Percentiles rank a stretch among this genome's conserved stretches.
Evolutionary conservation across 1,139 yeast species (phyloP).

Genomic region (Suhomyces terraborum): DNA sequence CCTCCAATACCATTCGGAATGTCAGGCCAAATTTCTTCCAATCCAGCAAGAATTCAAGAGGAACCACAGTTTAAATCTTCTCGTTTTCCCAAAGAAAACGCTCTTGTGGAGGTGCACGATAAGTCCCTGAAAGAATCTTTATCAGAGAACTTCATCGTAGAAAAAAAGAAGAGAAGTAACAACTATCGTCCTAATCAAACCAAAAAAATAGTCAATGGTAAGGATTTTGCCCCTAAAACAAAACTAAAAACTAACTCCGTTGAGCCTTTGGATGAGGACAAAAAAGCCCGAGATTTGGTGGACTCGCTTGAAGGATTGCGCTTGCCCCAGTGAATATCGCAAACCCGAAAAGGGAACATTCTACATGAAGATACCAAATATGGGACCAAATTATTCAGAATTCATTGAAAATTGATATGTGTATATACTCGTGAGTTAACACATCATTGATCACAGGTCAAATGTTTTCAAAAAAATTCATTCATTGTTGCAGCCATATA

Average conservation of each 20-base stretch:
- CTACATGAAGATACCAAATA: not conserved
- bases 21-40: not conserved
- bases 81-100: not conserved
- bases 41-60: not conserved
- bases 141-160: not conserved
- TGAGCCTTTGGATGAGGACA: constrained; percentile 25
- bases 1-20: constrained; percentile 1
- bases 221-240: not conserved
- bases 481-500: not conserved
- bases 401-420: not conserved
- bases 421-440: not conserved
- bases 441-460: not conserved
- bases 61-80: not conserved
- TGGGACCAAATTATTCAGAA: not conserved
- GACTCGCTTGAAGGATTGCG: constrained; percentile 22
- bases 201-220: too few species aligned
- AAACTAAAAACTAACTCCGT: not conserved
- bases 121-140: not conserved
- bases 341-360: not conserved
- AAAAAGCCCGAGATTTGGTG: constrained; percentile 35
- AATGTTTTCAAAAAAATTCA: not conserved
- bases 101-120: not conserved
- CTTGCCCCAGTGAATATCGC: not conserved
- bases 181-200: not conserved
- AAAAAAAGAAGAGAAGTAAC: not conserved